Base-by-base conservation (phyloP, 495 filamentous ascomycete genomes). In the Podospora bellae-mahoneyi region DNA sequence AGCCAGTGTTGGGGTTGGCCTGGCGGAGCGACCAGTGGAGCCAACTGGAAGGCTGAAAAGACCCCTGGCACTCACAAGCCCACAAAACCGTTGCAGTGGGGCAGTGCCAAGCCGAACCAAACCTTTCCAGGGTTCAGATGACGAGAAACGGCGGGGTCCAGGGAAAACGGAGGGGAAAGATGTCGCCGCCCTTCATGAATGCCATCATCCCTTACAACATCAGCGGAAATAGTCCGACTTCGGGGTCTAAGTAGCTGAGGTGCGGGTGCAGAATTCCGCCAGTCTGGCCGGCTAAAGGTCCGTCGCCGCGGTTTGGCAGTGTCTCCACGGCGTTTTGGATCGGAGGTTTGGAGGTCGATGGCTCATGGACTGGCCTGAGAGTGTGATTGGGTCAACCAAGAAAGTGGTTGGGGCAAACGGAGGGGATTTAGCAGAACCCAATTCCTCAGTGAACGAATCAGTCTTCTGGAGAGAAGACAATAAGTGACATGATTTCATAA, bases 321-420 rank as follows among this genome's bases (percentile, higher is more conserved):
- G 39, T 13, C 39, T 48, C 39, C 9, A 63, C 13, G n/a, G 5
- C 61, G 32, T 39, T 63, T 63, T 63, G 32, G 30, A 63, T 32
- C 61, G 32, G 32, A 39, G 61, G 61, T 63, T 32, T 63, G 27
- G 32, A 63, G 61, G 61, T 63, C 30, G 30, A 19, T 18, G 32
- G 61, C 61, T 32, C 27, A 39, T n/a, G 32, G 61, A 27, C 61
- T 32, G 16, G 28, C 34, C 30, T 20, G 32, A n/a, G 32, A 20
- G 23, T 23, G 10, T 63, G 61, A 63, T 63, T 63, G 61, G 61
- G n/a, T 28, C n/a, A 48, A 19, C 61, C 18, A 13, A 20, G 61
- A 32, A 61, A 61, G 27, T 61, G 18, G 28, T 13, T 4, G 59
- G 59, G 59, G 59, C 23, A 27, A 63, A 63, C 32, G 55, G 55